These are phyloP conservation scores for Fusarium tjaetaba DNA, from an alignment of 2,329 filamentous ascomycete species.

Conservation along the genomic window DNA sequence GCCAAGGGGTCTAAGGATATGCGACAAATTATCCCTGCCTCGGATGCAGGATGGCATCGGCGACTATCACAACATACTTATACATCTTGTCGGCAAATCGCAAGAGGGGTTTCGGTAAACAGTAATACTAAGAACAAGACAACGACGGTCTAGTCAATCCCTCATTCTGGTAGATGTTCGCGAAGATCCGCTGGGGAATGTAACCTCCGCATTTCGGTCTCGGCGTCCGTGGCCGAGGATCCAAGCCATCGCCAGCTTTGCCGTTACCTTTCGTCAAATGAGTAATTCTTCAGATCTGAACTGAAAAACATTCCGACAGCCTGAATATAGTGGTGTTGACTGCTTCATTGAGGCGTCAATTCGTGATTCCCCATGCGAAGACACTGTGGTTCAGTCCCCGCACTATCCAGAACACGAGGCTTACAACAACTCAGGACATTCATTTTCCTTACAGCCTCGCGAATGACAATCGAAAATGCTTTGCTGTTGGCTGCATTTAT, in stretches of 20 bases:
- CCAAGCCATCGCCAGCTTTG: not conserved
- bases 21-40: too few species aligned
- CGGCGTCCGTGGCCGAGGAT: not conserved
- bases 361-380: rapidly evolving
- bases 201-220: slow-evolving; percentile 11
- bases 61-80: not conserved
- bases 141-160: not conserved
- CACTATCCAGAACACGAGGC: not conserved
- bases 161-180: not conserved
- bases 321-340: not conserved
- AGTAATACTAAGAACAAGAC: not conserved
- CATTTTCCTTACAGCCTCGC: not conserved
- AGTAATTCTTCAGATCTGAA: not conserved
- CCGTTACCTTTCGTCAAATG: rapidly evolving
- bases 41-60: too few species aligned
- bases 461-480: too few species aligned
- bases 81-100: not conserved
- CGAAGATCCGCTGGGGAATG: not conserved
- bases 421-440: not conserved
- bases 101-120: slow-evolving; percentile 1
- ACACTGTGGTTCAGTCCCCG: not conserved
- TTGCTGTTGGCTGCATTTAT: rapidly evolving
- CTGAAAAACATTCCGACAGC: not conserved
- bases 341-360: rapidly evolving
- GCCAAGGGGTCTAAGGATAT: not conserved